Percentiles rank a stretch among this genome's conserved stretches.
Conservation (phyloP, 2,329 filamentous ascomycete genomes). For the Arthrobotrys sphaeroides region DNA sequence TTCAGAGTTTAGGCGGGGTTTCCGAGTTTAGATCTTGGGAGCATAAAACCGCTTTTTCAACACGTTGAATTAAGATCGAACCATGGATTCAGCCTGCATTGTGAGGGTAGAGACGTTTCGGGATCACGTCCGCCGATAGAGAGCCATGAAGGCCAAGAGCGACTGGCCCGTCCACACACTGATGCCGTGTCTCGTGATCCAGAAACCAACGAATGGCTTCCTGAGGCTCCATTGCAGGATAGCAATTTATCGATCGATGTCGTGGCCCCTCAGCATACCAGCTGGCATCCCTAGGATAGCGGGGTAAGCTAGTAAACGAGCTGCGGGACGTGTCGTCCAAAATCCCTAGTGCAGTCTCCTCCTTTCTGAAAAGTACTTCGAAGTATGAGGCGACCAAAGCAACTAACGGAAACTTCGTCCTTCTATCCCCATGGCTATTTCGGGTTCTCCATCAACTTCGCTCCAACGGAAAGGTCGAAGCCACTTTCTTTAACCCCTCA, state of each 20-base stretch:
- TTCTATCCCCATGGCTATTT: slow-evolving; percentile 11
- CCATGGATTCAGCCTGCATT: slow-evolving; percentile 19
- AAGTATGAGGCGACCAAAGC: slow-evolving; percentile 1
- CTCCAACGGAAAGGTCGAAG: background rate
- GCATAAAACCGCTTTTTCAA: background rate
- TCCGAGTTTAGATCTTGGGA: slow-evolving; percentile 18
- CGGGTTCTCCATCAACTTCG: slow-evolving; percentile 1
- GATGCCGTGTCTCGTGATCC: slow-evolving; percentile 1
- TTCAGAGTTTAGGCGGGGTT: slow-evolving; percentile 20
- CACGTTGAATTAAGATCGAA: background rate
- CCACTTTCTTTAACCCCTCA: slow-evolving; percentile 5
- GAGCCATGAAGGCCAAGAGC: background rate
- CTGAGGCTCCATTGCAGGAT: slow-evolving; percentile 15
- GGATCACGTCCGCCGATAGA: background rate
- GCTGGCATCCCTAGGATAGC: slow-evolving; percentile 10
- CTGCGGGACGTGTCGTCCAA: slow-evolving; percentile 11
- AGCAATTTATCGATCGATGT: slow-evolving; percentile 5
- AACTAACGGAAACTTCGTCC: slow-evolving; percentile 8
- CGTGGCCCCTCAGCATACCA: slow-evolving; percentile 10
- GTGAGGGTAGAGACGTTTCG: background rate
- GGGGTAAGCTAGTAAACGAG: slow-evolving; percentile 5
- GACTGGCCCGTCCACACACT: background rate
- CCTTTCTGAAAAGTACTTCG: background rate
- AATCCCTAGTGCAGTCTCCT: background rate
- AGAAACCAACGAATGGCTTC: background rate